Percentiles rank a stretch among this genome's conserved stretches.
These are phyloP conservation scores for Sequoia sempervirens DNA, from an alignment of 75 land plant species.

Conservation along the genomic window DNA sequence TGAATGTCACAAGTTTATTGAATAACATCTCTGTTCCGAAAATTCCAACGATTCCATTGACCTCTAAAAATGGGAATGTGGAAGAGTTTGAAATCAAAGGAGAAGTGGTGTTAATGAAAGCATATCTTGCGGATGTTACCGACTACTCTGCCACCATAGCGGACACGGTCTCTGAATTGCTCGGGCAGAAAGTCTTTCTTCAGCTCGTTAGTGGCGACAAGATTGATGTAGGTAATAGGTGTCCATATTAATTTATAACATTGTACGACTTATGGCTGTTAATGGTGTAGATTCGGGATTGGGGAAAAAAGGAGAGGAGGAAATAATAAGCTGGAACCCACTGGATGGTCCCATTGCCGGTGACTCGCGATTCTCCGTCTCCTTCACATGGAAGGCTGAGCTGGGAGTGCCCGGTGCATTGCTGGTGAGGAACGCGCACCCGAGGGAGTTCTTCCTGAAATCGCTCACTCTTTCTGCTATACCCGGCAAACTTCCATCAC, in stretches of 20 bases:
- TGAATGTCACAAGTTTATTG: background rate
- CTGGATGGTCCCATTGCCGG: background rate
- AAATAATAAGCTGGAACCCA: background rate
- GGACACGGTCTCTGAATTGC: background rate
- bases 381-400: constrained; percentile 2
- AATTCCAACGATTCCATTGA: background rate
- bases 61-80: background rate
- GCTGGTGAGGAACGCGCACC: constrained; percentile 20
- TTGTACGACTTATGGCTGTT: background rate
- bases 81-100: background rate
- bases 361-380: background rate
- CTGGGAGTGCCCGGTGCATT: constrained; percentile 44
- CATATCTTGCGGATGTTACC: background rate
- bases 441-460: constrained; percentile 22
- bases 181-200: background rate
- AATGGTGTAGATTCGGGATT: constrained; percentile 14
- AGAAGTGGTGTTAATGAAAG: background rate
- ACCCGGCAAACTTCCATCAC: background rate
- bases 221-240: background rate
- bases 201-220: background rate
- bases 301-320: constrained; percentile 3
- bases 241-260: background rate
- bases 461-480: constrained; percentile 13
- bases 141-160: background rate
- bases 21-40: background rate